A percentile compares a stretch with the other conserved stretches of the same genome.
Evolutionary conservation across 805 yeast species (phyloP).

Genomic region (Blastobotrys chiropterorum): DNA sequence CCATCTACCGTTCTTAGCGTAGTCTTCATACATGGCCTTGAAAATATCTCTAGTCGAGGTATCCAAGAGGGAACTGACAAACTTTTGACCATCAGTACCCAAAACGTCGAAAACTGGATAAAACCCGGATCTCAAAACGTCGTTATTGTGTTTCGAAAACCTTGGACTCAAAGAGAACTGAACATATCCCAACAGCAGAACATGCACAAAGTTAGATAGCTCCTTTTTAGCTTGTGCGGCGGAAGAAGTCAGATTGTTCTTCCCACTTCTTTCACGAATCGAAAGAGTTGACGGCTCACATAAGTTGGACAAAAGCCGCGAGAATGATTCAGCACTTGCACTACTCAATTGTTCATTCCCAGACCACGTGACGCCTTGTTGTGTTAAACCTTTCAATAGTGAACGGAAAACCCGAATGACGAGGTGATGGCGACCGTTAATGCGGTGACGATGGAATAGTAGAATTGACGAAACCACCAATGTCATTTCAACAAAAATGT

Average conservation of each 20-base stretch:
- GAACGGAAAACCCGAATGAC: conserved; percentile 44
- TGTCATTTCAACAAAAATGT: conserved; percentile 36
- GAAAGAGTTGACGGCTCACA: conserved; percentile 60
- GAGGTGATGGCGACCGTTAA: conserved; percentile 69
- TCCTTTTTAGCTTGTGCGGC: conserved; percentile 50
- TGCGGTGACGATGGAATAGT: conserved; percentile 60
- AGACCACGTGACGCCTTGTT: conserved; percentile 15
- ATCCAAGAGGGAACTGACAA: conserved; percentile 62
- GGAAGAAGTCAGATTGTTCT: conserved; percentile 45
- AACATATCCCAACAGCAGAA: conserved; percentile 54
- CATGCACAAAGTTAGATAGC: conserved; percentile 58
- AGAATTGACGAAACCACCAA: conserved; percentile 55
- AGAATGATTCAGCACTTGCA: conserved; percentile 41
- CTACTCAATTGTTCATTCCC: conserved; percentile 15
- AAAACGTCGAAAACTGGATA: conserved; percentile 63
- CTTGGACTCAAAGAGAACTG: conserved; percentile 45
- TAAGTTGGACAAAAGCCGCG: conserved; percentile 57
- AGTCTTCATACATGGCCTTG: conserved; percentile 62
- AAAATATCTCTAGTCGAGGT: conserved; percentile 61
- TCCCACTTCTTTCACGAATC: conserved; percentile 25
- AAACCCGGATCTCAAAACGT: conserved; percentile 48
- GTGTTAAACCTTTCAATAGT: conserved; percentile 44
- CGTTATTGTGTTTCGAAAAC: conserved; percentile 42
- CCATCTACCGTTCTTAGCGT: conserved; percentile 79
- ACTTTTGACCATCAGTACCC: conserved; percentile 57